Evolutionary conservation across 2,329 filamentous ascomycete species (phyloP), one percentile per base, ranked within the genome.

Genomic region (Xylaria sp.): DNA sequence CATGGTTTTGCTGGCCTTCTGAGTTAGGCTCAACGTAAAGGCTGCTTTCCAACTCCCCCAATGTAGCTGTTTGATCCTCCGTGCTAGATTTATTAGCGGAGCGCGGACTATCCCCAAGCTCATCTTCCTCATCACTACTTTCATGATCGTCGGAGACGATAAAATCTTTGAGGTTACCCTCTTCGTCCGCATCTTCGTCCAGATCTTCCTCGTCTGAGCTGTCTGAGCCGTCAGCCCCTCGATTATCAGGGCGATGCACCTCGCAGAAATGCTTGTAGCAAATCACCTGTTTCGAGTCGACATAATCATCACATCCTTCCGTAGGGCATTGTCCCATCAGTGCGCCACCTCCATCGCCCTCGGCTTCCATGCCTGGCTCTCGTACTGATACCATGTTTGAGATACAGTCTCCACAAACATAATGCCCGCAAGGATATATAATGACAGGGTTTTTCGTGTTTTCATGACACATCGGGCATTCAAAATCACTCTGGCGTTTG

Each of bases 391-490:
- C 71, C 62, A 73, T 67, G 4, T 63, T 71, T 2, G 74, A 73
- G 59, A 78, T 78, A 50, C 77, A 78, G 32, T 62, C 61, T 0
- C 68, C 65, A 21, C 78, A 79, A 6, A 79, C 47, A 21, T 71
- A 55, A 55, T 79, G 77, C 4, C 77, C 77, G n/a, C 77, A 79
- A 1, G 78, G 74, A 56, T 71, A 71, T 21, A 78, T 69, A 48
- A 78, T 72, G 21, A 78, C 47, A 0, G 78, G 77, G 6, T 61
- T 71, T 21, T 72, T 39, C 0, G 71, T 75, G 0, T 19, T 53
- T 17, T 69, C 64, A 6, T 71, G 14, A 57, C 76, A 78, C 53
- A 75, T 50, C 11, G 73, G 73, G 30, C 76, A 78, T 51, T 70
- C 39, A 24, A 77, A 77, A 9, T 56, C 51, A 1, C 45, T 50